Evolutionary conservation across 2,329 filamentous ascomycete species (phyloP).

Genomic region (Penicillium aurantiogriseum): DNA sequence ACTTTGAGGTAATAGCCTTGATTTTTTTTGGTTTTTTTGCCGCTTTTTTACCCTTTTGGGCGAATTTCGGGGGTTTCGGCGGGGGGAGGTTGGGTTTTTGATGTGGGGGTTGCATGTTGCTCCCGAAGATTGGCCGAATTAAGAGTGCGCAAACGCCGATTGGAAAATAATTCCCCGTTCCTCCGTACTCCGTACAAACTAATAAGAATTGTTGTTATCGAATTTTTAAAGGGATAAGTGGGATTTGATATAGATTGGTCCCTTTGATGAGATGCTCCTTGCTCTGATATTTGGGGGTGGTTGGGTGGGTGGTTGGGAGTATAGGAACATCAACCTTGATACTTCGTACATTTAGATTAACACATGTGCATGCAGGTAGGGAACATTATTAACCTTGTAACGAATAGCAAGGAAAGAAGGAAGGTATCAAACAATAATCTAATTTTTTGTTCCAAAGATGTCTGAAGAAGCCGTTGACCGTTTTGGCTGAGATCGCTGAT

Average conservation of each 20-base stretch:
- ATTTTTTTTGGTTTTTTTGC: background rate
- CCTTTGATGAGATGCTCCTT: conserved; percentile 5
- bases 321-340: background rate
- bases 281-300: conserved; percentile 4
- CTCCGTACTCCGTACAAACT: background rate
- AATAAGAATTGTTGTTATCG: background rate
- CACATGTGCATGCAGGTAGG: background rate
- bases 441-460: background rate
- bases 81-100: background rate
- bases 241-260: conserved; percentile 4
- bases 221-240: background rate
- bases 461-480: conserved; percentile 1
- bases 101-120: background rate
- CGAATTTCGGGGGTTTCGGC: background rate
- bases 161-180: background rate
- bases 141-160: conserved; percentile 2
- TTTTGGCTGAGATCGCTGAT: conserved; percentile 14
- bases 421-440: background rate
- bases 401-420: background rate
- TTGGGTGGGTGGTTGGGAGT: conserved; percentile 9
- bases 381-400: background rate
- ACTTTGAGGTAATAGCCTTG: background rate
- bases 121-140: conserved; percentile 21
- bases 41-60: background rate
- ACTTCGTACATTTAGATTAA: background rate